These are phyloP conservation scores for Colletotrichum tamarilloi DNA, from an alignment of 2,329 filamentous ascomycete species.

Conservation along the genomic window DNA sequence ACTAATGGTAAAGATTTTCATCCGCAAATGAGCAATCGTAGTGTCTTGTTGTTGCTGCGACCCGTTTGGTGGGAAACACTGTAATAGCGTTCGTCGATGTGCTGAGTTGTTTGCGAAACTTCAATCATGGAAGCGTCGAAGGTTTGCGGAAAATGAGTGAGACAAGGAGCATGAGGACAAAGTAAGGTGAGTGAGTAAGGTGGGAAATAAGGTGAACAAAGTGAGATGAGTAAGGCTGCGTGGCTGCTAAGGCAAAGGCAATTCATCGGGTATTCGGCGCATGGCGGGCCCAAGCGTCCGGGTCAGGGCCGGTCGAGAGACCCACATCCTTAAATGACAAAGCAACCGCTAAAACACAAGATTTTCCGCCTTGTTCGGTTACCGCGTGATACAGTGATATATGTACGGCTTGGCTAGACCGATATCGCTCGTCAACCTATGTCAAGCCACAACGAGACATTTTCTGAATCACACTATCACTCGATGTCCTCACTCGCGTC, in stretches of 20 bases:
- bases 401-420: constrained; percentile 18
- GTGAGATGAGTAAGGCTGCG: constrained; percentile 6
- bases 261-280: constrained; percentile 30
- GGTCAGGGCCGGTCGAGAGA: constrained; percentile 12
- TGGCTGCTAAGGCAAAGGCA: neutral
- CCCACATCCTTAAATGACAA: constrained; percentile 28
- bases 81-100: neutral
- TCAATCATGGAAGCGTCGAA: neutral
- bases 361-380: constrained; percentile 15
- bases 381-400: neutral
- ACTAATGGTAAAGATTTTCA: neutral
- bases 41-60: neutral
- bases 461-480: neutral
- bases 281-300: constrained; percentile 12
- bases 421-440: constrained; percentile 12
- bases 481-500: neutral
- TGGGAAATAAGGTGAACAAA: neutral
- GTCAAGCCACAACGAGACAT: neutral
- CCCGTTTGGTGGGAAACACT: neutral
- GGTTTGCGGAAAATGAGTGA: neutral
- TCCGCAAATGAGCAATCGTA: neutral
- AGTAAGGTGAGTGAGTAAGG: neutral
- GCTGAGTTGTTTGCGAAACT: too few species aligned
- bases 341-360: constrained; percentile 24
- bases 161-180: neutral